A percentile compares a stretch with the other conserved stretches of the same genome.
Conservation (phyloP, 352 stramenopile genomes). For the Globisporangium abappressorium region DNA sequence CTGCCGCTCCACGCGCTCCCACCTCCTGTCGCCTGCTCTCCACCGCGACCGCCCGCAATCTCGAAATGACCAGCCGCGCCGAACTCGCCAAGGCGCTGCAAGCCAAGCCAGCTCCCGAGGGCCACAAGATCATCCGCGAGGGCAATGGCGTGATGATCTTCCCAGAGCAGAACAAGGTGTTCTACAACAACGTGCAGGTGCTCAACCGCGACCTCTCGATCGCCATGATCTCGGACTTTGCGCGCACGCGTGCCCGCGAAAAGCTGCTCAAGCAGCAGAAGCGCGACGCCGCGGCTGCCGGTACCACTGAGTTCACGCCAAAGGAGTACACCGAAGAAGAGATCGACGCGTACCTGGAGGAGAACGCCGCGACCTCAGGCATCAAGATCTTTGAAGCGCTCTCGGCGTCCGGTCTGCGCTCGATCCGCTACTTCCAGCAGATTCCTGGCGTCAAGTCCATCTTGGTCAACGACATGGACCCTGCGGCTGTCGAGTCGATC, state of each 20-base stretch:
- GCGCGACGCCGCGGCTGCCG: slow-evolving; percentile 42
- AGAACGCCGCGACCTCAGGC: slow-evolving; percentile 75
- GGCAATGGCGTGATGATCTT: slow-evolving; percentile 91
- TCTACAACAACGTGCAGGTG: slow-evolving; percentile 94
- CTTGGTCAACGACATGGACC: slow-evolving; percentile 98
- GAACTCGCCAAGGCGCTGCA: slow-evolving; percentile 62
- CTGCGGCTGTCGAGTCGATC: slow-evolving; percentile 94
- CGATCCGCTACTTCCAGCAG: slow-evolving; percentile 99
- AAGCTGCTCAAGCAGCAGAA: slow-evolving; percentile 72
- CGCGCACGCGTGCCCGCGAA: slow-evolving; percentile 81
- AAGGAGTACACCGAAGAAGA: slow-evolving; percentile 63
- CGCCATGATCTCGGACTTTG: slow-evolving; percentile 97
- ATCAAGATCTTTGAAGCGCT: slow-evolving; percentile 98
- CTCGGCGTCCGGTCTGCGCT: slow-evolving; percentile 97
- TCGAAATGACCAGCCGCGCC: slow-evolving; percentile 40
- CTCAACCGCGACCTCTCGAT: slow-evolving; percentile 99
- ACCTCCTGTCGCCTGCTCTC: slow-evolving; percentile 18
- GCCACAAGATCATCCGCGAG: slow-evolving; percentile 88
- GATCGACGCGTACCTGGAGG: slow-evolving; percentile 62
- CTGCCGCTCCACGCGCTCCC: slow-evolving; percentile 19
- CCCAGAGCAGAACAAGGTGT: slow-evolving; percentile 88
- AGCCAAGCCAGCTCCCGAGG: slow-evolving; percentile 47
- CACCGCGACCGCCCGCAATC: neutral
- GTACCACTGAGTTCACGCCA: slow-evolving; percentile 34
- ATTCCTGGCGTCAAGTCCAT: slow-evolving; percentile 96